phyloP scores from a whole-genome alignment of 1,284 basidiomycete species.

The Trametes pubescens region DNA sequence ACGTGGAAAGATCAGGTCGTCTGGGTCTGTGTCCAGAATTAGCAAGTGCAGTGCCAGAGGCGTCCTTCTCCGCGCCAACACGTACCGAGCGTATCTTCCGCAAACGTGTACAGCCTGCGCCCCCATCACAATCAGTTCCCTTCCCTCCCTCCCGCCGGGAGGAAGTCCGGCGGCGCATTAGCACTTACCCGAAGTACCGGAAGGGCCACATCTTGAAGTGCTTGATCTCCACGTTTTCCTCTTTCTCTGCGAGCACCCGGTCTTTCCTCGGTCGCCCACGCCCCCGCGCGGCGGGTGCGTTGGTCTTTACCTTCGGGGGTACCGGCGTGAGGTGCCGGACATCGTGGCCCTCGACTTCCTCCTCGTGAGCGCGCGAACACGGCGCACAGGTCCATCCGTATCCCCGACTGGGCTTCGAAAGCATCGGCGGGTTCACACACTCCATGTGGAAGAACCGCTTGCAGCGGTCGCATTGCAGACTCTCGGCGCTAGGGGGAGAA shows the following conservation, averaged over 20 bases:
- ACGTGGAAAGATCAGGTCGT: constrained; percentile 95
- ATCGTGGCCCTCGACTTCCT: constrained; percentile 83
- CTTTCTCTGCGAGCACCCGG: constrained; percentile 69
- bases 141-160: constrained; percentile 19
- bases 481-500: constrained; percentile 69
- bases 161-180: not conserved
- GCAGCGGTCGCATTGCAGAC: constrained; percentile 94
- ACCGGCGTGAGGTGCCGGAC: constrained; percentile 58
- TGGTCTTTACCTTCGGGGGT: constrained; percentile 66
- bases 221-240: constrained; percentile 79
- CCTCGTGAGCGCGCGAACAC: constrained; percentile 88
- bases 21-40: constrained; percentile 68
- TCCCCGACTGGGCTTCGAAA: constrained; percentile 94
- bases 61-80: constrained; percentile 19
- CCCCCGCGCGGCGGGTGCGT: constrained; percentile 69
- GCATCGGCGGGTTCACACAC: constrained; percentile 93
- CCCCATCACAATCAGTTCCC: constrained; percentile 9
- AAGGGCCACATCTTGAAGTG: constrained; percentile 96
- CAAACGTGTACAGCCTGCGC: constrained; percentile 84
- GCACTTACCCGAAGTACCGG: constrained; percentile 90
- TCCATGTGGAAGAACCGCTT: constrained; percentile 95
- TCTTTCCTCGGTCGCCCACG: constrained; percentile 80
- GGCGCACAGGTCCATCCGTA: constrained; percentile 98
- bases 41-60: constrained; percentile 29
- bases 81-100: constrained; percentile 89